Evolutionary conservation across 768 basidiomycete species (phyloP).

Genomic region (Trametes villosa): DNA sequence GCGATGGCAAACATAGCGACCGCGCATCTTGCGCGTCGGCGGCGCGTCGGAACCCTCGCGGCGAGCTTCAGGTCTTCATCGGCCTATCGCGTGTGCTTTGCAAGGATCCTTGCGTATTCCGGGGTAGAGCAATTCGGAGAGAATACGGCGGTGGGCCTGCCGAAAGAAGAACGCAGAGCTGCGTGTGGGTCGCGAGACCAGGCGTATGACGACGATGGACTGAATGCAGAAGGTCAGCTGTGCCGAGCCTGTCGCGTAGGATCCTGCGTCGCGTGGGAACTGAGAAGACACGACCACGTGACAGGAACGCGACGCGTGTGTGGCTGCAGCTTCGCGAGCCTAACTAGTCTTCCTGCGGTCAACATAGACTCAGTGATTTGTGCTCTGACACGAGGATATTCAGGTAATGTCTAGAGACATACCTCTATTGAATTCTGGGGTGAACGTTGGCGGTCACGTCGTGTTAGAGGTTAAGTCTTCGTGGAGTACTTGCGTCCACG

Average conservation of each 20-base stretch:
- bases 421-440: too few relatives aligned
- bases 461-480: too few relatives aligned
- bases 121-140: not conserved
- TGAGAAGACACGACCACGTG: not conserved
- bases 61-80: too few relatives aligned
- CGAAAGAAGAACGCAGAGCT: slow-evolving; percentile 6
- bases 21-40: too few relatives aligned
- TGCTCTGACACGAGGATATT: too few relatives aligned
- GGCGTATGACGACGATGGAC: slow-evolving; percentile 6
- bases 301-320: not conserved
- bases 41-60: not conserved
- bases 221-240: slow-evolving; percentile 5
- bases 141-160: not conserved
- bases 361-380: too few relatives aligned
- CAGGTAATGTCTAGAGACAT: too few relatives aligned
- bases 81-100: not conserved
- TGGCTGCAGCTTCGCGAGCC: not conserved
- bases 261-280: not conserved
- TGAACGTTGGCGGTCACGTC: too few relatives aligned
- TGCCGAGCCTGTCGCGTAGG: too few relatives aligned
- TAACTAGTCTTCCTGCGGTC: not conserved
- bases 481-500: too few relatives aligned
- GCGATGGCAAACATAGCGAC: not conserved
- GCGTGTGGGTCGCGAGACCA: slow-evolving; percentile 8
- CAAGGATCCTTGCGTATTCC: not conserved